Evolutionary conservation across 2,329 filamentous ascomycete species (phyloP), one percentile per base, ranked within the genome.

Genomic region (Stagonosporopsis cucurbitacearum): DNA sequence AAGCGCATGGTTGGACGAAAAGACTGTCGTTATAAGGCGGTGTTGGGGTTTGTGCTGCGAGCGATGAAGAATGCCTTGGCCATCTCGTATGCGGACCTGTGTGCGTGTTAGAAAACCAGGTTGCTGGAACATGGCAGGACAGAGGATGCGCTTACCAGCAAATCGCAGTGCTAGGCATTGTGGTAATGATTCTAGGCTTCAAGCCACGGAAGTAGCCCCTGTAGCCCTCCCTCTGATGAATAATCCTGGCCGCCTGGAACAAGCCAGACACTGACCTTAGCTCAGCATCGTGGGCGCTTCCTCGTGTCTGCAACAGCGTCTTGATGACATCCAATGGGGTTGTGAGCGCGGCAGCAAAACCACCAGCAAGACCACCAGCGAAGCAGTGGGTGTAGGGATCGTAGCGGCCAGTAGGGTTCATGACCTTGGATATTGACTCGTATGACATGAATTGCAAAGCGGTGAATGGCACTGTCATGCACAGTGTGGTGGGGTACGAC

Each of bases 141-240:
- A 6, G n/a, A 25, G 28, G 5, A 13, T 42, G 11, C 15, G 77
- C 82, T 71, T 75, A 95, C 95, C 95, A 99, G 83, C 95, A 99
- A 72, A 99, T 99, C n/a, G 95, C 95, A 30, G 95, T 99, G 79
- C 93, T 97, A 19, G 95, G 95, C 90, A 98, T 98, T 1, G 95
- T 96, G 11, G 93, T 97, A 60, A 99, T 88, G 43, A 99, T 89
- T 70, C 95, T 85, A 42, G 95, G 95, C 67, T 90, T 88, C 73
- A 97, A 86, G 39, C 95, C 95, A 73, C 96, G 93, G 80, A 97
- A 93, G 78, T 98, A 99, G 3, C 95, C 95, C 53, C 81, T 82
- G 69, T 90, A 83, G 32, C 95, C 95, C 73, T 96, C 94, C 71
- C 93, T 87, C 67, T 86, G 85, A 75, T 92, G 90, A 62, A 97